These are phyloP conservation scores for Xerocomellus chrysenteron DNA, from an alignment of 768 basidiomycete genomes.

Conservation along the genomic window DNA sequence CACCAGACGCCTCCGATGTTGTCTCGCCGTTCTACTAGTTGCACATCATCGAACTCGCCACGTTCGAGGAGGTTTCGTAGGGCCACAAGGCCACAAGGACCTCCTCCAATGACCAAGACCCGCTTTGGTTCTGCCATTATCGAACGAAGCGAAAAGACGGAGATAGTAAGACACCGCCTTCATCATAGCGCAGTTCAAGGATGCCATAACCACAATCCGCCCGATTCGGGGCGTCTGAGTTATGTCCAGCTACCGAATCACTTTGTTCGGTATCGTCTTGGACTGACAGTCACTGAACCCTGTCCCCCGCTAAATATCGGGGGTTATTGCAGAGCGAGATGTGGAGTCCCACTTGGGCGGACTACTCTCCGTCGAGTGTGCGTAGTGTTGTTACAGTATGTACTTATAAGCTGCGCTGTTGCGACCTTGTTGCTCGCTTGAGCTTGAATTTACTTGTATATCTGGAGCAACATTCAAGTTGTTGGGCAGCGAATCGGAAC, in stretches of 20 bases:
- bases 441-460: neutral
- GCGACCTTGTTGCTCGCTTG: neutral
- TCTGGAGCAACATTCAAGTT: neutral
- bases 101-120: slow-evolving; percentile 47
- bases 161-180: slow-evolving; percentile 8
- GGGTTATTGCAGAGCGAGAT: too few species aligned
- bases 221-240: neutral
- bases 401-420: neutral
- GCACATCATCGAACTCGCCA: slow-evolving; percentile 43
- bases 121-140: slow-evolving; percentile 8
- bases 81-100: slow-evolving; percentile 47
- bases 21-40: slow-evolving; percentile 43
- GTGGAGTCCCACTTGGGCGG: too few species aligned
- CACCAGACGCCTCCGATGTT: slow-evolving; percentile 56
- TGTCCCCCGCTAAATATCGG: too few species aligned
- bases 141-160: neutral
- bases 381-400: too few species aligned
- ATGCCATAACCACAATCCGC: neutral
- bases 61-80: slow-evolving; percentile 47
- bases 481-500: too few species aligned
- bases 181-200: neutral
- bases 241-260: neutral
- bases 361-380: neutral
- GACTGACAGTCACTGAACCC: too few species aligned
- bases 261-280: too few species aligned